phyloP scores from a whole-genome alignment of 2,329 filamentous ascomycete species.

The Magnaporthiopsis rhizophila region DNA sequence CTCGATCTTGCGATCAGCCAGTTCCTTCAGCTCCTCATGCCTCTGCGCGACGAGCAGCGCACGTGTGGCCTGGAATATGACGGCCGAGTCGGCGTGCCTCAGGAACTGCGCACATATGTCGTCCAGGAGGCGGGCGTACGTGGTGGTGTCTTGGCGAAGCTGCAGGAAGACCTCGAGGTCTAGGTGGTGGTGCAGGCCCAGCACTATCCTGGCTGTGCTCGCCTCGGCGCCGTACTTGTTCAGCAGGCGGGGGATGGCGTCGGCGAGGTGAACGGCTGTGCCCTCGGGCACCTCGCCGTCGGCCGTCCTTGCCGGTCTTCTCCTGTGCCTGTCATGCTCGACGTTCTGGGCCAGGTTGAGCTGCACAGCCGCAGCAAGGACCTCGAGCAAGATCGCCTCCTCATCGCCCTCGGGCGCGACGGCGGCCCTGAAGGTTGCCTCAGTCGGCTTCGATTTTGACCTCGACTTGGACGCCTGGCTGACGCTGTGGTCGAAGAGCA shows the following conservation, averaged over 20 bases:
- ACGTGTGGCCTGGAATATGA: conserved; percentile 74
- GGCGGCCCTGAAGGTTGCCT: conserved; percentile 58
- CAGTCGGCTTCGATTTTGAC: conserved; percentile 29
- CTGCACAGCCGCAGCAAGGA: conserved; percentile 76
- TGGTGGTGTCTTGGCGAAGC: conserved; percentile 74
- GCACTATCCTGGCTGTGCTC: conserved; percentile 74
- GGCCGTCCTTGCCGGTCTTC: conserved; percentile 51
- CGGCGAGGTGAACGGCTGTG: conserved; percentile 68
- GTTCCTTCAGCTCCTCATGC: conserved; percentile 81
- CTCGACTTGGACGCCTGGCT: conserved; percentile 39
- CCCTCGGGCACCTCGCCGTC: conserved; percentile 67
- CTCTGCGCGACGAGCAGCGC: conserved; percentile 78
- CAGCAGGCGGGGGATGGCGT: conserved; percentile 73
- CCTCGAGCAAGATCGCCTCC: conserved; percentile 78
- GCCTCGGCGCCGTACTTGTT: conserved; percentile 92
- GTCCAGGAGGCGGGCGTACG: conserved; percentile 73
- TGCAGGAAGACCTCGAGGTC: conserved; percentile 85
- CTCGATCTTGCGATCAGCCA: conserved; percentile 71
- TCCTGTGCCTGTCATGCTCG: conserved; percentile 55
- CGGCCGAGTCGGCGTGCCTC: conserved; percentile 79
- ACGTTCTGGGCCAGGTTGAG: conserved; percentile 55
- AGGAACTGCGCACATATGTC: conserved; percentile 92
- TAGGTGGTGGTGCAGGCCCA: conserved; percentile 78
- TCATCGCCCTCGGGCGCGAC: conserved; percentile 69
- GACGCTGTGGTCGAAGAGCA: conserved; percentile 83